phyloP scores from a whole-genome alignment of 1,284 basidiomycete genomes.

The Rhizoctonia solani region DNA sequence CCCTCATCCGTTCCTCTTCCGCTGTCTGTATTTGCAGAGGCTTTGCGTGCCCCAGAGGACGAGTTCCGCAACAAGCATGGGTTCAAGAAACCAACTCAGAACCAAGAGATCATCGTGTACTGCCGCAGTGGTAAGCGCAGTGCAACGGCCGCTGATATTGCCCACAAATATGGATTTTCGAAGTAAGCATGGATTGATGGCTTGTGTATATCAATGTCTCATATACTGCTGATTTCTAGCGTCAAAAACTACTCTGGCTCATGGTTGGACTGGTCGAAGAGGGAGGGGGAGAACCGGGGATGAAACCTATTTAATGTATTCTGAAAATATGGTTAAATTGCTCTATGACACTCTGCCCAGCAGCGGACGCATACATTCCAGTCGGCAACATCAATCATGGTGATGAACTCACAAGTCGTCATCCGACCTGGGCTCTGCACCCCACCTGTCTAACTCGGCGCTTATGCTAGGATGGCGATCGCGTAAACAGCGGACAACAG shows the following conservation, averaged over 20 bases:
- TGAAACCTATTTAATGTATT: neutral
- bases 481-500: constrained; percentile 15
- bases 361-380: neutral
- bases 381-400: neutral
- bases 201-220: constrained; percentile 5
- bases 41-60: constrained; percentile 64
- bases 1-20: constrained; percentile 95
- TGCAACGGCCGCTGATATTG: constrained; percentile 81
- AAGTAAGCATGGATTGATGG: constrained; percentile 58
- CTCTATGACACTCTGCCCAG: neutral
- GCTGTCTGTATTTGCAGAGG: constrained; percentile 73
- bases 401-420: too few relatives aligned
- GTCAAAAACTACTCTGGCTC: constrained; percentile 88
- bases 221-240: constrained; percentile 50
- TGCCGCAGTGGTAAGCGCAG: constrained; percentile 91
- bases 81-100: constrained; percentile 77
- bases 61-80: constrained; percentile 74
- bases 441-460: too few relatives aligned
- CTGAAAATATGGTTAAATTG: neutral
- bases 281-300: constrained; percentile 44
- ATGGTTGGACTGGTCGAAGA: constrained; percentile 89
- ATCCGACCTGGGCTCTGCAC: too few relatives aligned
- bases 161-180: constrained; percentile 80
- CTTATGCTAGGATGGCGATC: constrained; percentile 1
- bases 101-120: constrained; percentile 90